phyloP scores from a whole-genome alignment of 2,329 filamentous ascomycete species.

The Stachybotrys echinatus region DNA sequence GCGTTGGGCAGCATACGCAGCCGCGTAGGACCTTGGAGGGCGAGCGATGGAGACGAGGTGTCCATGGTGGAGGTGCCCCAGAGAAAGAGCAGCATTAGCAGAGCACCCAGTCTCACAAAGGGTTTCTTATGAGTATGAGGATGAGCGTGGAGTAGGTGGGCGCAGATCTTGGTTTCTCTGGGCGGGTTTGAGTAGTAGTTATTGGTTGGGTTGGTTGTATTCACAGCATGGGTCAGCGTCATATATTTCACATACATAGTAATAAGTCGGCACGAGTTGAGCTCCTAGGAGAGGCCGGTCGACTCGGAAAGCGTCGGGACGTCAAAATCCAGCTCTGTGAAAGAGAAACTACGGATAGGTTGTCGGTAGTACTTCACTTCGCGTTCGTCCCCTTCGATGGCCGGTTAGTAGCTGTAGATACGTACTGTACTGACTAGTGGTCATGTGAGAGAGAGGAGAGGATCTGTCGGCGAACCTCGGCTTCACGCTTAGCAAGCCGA shows the following conservation, averaged over 20 bases:
- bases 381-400: conserved; percentile 24
- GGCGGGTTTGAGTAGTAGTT: background rate
- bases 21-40: conserved; percentile 26
- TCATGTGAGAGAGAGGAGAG: conserved; percentile 8
- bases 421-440: background rate
- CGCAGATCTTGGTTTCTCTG: background rate
- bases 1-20: conserved; percentile 40
- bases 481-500: conserved; percentile 30
- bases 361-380: conserved; percentile 29
- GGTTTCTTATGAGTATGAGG: conserved; percentile 57
- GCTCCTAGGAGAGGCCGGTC: background rate
- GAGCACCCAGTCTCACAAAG: conserved; percentile 66
- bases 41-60: conserved; percentile 33
- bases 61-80: conserved; percentile 49
- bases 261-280: background rate
- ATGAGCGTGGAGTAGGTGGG: background rate
- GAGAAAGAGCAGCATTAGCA: conserved; percentile 60
- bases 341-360: conserved; percentile 23
- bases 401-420: conserved; percentile 24
- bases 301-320: background rate
- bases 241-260: background rate
- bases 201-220: background rate
- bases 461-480: conserved; percentile 29
- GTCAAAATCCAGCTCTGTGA: background rate
- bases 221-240: background rate